Percentiles rank a stretch among this genome's conserved stretches.
Evolutionary conservation across 164 flowering plant species (phyloP).

Genomic region (Tetrastigma voinierianum): DNA sequence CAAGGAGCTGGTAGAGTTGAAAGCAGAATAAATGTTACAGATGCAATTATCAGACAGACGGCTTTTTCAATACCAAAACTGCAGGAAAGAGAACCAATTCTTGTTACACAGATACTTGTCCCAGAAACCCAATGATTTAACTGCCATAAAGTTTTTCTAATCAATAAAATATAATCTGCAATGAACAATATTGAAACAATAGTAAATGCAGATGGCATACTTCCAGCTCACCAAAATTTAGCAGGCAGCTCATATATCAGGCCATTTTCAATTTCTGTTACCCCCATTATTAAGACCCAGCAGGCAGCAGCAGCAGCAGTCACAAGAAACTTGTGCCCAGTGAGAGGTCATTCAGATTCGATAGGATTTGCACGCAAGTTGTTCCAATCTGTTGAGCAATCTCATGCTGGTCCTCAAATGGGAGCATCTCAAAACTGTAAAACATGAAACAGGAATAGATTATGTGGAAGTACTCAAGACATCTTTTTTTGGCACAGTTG

Average conservation of each 20-base stretch:
- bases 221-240: background rate
- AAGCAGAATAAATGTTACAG: no score
- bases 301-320: no score
- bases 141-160: no score
- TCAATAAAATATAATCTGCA: no score
- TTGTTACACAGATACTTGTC: background rate
- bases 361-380: slow-evolving; percentile 76
- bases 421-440: slow-evolving; percentile 86
- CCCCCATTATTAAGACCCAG: background rate
- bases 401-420: slow-evolving; percentile 84
- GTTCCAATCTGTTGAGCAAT: slow-evolving; percentile 88
- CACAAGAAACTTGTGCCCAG: slow-evolving; percentile 82
- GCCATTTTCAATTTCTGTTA: background rate
- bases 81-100: background rate
- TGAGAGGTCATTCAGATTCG: slow-evolving; percentile 77
- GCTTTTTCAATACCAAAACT: background rate
- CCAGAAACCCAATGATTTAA: no score
- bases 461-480: background rate
- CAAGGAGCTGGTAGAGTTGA: no score
- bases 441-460: background rate
- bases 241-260: background rate
- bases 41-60: background rate
- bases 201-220: background rate
- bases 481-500: background rate
- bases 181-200: no score